Base-by-base conservation (phyloP, 164 flowering plant genomes). In the Tetracentron sinense region DNA sequence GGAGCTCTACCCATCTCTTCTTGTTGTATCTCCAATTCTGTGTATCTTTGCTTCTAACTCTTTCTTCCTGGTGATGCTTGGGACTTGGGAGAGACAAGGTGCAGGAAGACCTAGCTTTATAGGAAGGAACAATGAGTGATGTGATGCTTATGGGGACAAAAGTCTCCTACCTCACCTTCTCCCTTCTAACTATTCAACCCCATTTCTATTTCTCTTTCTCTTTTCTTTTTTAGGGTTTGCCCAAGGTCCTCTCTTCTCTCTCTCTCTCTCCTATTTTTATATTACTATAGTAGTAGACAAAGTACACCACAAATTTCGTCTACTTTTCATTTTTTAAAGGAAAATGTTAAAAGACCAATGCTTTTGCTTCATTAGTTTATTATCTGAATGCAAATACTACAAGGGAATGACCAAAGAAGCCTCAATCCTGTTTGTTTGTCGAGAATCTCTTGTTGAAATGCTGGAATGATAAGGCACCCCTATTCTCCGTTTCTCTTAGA, bases 1-100 rank as follows among this genome's bases (percentile, higher is more conserved):
- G 96, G 96, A 69, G 96, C 93, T 77, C 96, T 66, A 64, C 93
- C 96, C 96, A 89, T 89, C 53, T 66, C 58, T 58, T 42, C 35
- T 2, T 23, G 1, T 65, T 28, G n/a, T 51, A 6, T 22, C 22
- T 54, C 11, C 15, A n/a, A n/a, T 33, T 35, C 54, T 19, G n/a
- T 20, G 10, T 17, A 15, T 21, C 27, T 51, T 22, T 5, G 16
- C 8, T 12, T 48, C 47, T 55, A 38, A n/a, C 44, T 72, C 52
- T 42, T n/a, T n/a, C n/a, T n/a, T n/a, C 50, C 55, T 20, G 4
- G 44, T 42, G 59, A 48, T 71, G 30, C 68, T 64, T 65, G 73
- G 54, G 68, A 59, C 50, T n/a, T n/a, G n/a, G n/a, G 51, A 58
- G 61, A 17, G 22, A 60, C 64, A 53, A 64, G 62, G 33, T n/a